Conservation (phyloP, 345 rosid species). For the Iberis pinnata region DNA sequence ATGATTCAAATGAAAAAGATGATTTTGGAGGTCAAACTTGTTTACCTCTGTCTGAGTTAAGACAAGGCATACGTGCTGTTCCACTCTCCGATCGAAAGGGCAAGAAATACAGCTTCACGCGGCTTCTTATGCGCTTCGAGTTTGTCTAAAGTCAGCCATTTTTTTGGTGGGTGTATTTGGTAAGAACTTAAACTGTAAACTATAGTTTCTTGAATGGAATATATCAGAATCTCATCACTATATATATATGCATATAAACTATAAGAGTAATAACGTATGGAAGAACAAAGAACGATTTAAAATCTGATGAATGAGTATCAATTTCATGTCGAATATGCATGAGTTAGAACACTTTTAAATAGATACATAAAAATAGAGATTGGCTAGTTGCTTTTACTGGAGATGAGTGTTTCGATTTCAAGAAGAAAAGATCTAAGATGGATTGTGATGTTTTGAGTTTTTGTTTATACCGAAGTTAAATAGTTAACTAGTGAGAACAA, state of each 20-base stretch:
- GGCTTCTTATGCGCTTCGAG: conserved; percentile 69
- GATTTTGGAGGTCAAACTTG: conserved; percentile 89
- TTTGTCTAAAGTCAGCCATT: conserved; percentile 32
- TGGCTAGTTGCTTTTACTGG: too few relatives aligned
- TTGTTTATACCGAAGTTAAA: too few relatives aligned
- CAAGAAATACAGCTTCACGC: conserved; percentile 42
- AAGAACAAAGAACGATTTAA: conserved; percentile 8
- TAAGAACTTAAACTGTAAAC: conserved; percentile 13
- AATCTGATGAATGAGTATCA: conserved; percentile 18
- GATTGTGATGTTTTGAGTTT: too few relatives aligned
- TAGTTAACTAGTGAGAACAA: too few relatives aligned
- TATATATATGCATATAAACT: too few relatives aligned
- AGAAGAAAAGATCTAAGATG: too few relatives aligned
- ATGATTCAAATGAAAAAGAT: conserved; percentile 62
- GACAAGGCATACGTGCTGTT: conserved; percentile 64
- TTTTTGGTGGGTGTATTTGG: conserved; percentile 18
- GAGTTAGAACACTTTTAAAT: too few relatives aligned
- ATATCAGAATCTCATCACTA: conserved; percentile 18
- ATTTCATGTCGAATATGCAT: conserved; percentile 23
- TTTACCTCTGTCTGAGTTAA: conserved; percentile 63
- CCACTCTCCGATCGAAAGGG: conserved; percentile 56
- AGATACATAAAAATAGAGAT: too few relatives aligned
- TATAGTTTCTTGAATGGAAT: conserved; percentile 24
- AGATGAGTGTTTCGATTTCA: too few relatives aligned
- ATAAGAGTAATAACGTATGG: too few relatives aligned